Percentiles rank a stretch among this genome's conserved stretches.
phyloP scores from a whole-genome alignment of 495 filamentous ascomycete species.

The Neurospora sp. region DNA sequence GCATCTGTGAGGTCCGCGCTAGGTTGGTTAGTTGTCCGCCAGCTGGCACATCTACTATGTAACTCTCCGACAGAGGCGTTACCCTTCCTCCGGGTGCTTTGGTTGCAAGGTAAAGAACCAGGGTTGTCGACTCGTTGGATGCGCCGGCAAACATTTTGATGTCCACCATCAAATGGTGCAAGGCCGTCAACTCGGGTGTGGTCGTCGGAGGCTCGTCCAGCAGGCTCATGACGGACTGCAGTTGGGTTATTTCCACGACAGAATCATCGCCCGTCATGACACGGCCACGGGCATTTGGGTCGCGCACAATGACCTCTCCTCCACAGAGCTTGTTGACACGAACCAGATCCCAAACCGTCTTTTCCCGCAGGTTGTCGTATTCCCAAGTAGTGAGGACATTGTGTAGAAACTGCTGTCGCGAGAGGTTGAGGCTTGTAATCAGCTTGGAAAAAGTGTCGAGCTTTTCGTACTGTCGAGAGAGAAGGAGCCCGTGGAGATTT shows the following conservation, averaged over 20 bases:
- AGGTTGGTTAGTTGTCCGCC: conserved; percentile 53
- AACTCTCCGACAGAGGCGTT: conserved; percentile 70
- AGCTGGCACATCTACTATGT: conserved; percentile 65
- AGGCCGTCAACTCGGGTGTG: conserved; percentile 54
- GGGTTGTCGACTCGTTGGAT: conserved; percentile 56
- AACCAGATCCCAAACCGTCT: conserved; percentile 91
- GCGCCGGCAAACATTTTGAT: conserved; percentile 69
- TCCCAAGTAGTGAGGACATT: conserved; percentile 83
- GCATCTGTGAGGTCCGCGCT: conserved; percentile 53
- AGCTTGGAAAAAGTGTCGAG: conserved; percentile 74
- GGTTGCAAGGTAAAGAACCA: conserved; percentile 71
- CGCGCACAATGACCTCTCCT: conserved; percentile 86
- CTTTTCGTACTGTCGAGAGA: conserved; percentile 66
- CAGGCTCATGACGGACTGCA: conserved; percentile 94
- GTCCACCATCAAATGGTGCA: conserved; percentile 81
- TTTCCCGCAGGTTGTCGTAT: conserved; percentile 61
- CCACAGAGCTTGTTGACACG: conserved; percentile 85
- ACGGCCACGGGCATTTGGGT: conserved; percentile 70
- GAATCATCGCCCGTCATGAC: conserved; percentile 88
- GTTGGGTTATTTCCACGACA: conserved; percentile 75
- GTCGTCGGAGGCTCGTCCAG: conserved; percentile 64
- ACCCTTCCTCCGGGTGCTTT: conserved; percentile 50
- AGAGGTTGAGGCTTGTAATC: conserved; percentile 68
- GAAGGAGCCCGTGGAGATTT: conserved; percentile 86
- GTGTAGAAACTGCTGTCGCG: conserved; percentile 81